Evolutionary conservation across 2,329 filamentous ascomycete species (phyloP), one percentile per base, ranked within the genome.

Genomic region (Exophiala sp.): DNA sequence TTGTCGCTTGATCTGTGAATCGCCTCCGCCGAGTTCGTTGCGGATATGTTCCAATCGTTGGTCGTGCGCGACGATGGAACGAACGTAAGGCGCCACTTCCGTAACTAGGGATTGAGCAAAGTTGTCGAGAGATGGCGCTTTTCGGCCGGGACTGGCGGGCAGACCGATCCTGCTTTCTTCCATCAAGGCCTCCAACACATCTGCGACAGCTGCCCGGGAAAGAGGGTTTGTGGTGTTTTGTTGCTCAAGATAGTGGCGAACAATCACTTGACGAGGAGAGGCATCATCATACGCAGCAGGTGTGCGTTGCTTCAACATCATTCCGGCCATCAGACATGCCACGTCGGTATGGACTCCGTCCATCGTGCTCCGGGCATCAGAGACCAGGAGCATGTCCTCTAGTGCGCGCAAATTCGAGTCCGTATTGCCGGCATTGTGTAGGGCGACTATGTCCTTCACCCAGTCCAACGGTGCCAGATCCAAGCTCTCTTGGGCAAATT

Each of bases 31-130:
- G 57, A 80, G 67, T 14, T 77, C 76, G 6, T 79, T 65, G 9
- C 88, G 79, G 56, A 88, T 80, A 53, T 80, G 73, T 61, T 88
- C 84, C 1, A 93, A 76, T 1, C 74, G 75, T 16, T 81, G 71
- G 60, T 97, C 91, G 63, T 84, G 86, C 0, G 82, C 75, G 1
- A 91, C 82, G 52, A 98, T 97, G 30, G 78, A 76, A 9, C 94
- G 85, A n/a, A 97, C 79, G 65, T 88, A 97, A 0, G 94, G 93
- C 0, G 89, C 90, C 1, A 97, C 73, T 56, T 98, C 93, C 10
- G 83, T 71, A 0, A 79, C 76, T 24, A 95, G 80, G 16, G 83
- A 72, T 0, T 68, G 65, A 60, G 85, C 70, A 0, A 81, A 81
- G 37, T 86, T 80, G 60, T 95, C 88, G 58, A 95, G 88, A 0